These are phyloP conservation scores for Daldinia sp. DNA, from an alignment of 2,329 filamentous ascomycete genomes.

Conservation along the genomic window DNA sequence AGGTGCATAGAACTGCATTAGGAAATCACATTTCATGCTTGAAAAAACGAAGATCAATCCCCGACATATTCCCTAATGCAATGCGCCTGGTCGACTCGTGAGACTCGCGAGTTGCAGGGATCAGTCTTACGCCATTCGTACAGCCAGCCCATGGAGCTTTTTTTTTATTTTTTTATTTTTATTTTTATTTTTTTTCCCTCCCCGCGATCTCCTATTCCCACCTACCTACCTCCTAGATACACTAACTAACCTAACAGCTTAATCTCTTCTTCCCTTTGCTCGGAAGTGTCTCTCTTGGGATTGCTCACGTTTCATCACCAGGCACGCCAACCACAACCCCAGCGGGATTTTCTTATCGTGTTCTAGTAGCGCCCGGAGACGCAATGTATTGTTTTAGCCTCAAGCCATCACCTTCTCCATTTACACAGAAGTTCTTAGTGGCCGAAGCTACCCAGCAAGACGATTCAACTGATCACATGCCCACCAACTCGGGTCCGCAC, in stretches of 20 bases:
- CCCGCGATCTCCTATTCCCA: constrained; percentile 2
- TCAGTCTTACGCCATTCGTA: constrained; percentile 9
- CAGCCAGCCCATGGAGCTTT: constrained; percentile 9
- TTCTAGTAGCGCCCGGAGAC: constrained; percentile 6
- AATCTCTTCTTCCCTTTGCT: constrained; percentile 13
- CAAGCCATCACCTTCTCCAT: constrained; percentile 23
- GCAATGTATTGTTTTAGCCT: constrained; percentile 30
- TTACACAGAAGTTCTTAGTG: neutral
- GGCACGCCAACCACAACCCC: constrained; percentile 29
- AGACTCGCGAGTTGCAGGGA: constrained; percentile 12
- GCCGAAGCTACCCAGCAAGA: neutral
- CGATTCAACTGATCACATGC: constrained; percentile 21
- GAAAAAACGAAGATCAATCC: constrained; percentile 5
- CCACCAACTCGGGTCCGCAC: constrained; percentile 19
- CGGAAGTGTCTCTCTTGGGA: constrained; percentile 18
- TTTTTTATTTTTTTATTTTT: neutral
- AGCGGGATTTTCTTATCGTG: constrained; percentile 12
- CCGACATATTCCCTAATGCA: constrained; percentile 18
- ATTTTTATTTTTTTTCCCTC: neutral
- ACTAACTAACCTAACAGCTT: neutral
- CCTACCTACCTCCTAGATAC: too few species aligned
- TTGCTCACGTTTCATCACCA: constrained; percentile 35
- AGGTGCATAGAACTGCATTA: constrained; percentile 23
- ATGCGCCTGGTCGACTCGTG: constrained; percentile 10
- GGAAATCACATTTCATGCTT: constrained; percentile 29